Percentiles rank a stretch among this genome's conserved stretches.
Evolutionary conservation across 805 yeast genomes (phyloP).

Genomic region (Candida yuanshanica): DNA sequence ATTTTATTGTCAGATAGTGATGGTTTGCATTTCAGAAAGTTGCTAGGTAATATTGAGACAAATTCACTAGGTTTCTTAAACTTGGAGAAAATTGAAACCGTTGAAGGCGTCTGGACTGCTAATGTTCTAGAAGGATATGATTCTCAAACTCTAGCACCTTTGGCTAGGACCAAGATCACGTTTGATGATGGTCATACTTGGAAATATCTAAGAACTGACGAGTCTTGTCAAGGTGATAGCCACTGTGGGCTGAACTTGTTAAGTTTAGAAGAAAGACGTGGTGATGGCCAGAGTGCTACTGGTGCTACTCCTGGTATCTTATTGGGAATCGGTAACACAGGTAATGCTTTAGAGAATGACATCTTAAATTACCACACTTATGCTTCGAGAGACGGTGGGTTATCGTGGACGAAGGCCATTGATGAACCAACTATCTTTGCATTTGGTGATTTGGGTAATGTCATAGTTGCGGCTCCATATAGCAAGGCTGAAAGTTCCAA

Average conservation of each 20-base stretch:
- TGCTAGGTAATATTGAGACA: slow-evolving; percentile 35
- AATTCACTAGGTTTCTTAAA: slow-evolving; percentile 27
- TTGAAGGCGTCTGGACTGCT: slow-evolving; percentile 67
- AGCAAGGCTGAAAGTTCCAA: slow-evolving; percentile 24
- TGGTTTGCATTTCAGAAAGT: slow-evolving; percentile 45
- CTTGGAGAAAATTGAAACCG: slow-evolving; percentile 36
- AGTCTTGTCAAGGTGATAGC: slow-evolving; percentile 24
- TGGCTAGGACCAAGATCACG: slow-evolving; percentile 29
- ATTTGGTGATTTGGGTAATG: slow-evolving; percentile 77
- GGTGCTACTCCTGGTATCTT: slow-evolving; percentile 41
- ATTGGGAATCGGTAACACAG: slow-evolving; percentile 37
- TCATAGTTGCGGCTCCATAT: slow-evolving; percentile 48
- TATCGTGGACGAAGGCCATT: slow-evolving; percentile 55
- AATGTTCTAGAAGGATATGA: slow-evolving; percentile 26
- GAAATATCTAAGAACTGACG: slow-evolving; percentile 25
- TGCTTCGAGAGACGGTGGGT: slow-evolving; percentile 74
- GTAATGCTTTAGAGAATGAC: slow-evolving; percentile 15
- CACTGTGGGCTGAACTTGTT: slow-evolving; percentile 31
- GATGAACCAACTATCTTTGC: slow-evolving; percentile 48
- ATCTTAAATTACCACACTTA: slow-evolving; percentile 38
- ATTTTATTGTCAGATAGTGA: slow-evolving; percentile 37
- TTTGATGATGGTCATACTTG: slow-evolving; percentile 36
- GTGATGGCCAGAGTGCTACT: slow-evolving; percentile 23
- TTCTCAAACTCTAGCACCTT: slow-evolving; percentile 12
- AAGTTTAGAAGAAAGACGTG: slow-evolving; percentile 27